Conservation (phyloP, 345 rosid species). For the Linum tenue region DNA sequence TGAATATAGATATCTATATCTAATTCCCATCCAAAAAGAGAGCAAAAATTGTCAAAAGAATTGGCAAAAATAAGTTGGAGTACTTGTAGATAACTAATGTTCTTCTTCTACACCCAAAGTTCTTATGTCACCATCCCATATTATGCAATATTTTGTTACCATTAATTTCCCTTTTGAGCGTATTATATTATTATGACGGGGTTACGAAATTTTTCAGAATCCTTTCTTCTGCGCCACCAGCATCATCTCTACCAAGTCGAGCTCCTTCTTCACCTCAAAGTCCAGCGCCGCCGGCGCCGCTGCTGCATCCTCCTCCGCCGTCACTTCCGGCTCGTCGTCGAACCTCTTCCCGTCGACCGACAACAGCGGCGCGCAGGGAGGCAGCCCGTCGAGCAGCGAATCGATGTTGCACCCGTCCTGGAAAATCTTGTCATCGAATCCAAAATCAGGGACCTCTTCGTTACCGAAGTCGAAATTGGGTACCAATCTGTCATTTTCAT, state of each 20-base stretch:
- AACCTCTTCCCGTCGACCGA: constrained; percentile 14
- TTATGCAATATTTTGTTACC: no score
- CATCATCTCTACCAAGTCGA: constrained; percentile 59
- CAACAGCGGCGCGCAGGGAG: constrained; percentile 20
- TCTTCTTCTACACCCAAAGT: no score
- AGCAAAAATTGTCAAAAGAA: no score
- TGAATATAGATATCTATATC: no score
- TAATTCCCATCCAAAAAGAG: no score
- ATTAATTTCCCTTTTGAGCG: no score
- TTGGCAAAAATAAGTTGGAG: no score
- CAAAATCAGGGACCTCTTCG: constrained; percentile 39
- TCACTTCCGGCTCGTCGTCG: constrained; percentile 18
- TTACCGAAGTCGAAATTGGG: constrained; percentile 37
- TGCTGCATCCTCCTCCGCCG: background rate
- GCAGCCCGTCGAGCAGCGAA: constrained; percentile 56
- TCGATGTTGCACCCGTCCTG: constrained; percentile 56
- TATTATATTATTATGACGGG: no score
- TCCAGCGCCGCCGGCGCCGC: background rate
- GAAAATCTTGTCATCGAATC: constrained; percentile 52
- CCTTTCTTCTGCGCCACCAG: background rate
- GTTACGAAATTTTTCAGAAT: background rate
- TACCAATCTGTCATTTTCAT: constrained; percentile 31
- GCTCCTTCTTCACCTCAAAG: constrained; percentile 32
- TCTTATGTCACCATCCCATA: no score
- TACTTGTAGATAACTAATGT: no score